Evolutionary conservation across 169 alveolate genomes (phyloP).

Genomic region (Eimeria necatrix): DNA sequence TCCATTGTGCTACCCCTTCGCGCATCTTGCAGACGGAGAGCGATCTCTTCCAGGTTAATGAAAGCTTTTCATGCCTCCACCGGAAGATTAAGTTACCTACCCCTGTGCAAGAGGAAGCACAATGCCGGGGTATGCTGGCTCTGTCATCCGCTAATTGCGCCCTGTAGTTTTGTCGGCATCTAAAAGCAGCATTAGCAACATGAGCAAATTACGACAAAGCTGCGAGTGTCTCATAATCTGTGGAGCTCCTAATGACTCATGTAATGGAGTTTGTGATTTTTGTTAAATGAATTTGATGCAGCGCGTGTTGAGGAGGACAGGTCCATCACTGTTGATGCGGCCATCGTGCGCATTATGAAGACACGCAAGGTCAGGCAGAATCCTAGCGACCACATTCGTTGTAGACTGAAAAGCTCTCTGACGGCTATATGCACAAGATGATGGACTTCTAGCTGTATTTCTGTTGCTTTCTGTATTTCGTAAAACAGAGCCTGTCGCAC

Average conservation of each 20-base stretch:
- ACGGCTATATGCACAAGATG: no score
- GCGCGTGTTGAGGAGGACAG: conserved; percentile 92
- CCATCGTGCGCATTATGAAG: conserved; percentile 95
- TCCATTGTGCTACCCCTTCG: no score
- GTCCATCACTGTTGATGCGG: conserved; percentile 95
- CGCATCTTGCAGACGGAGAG: conserved; percentile 28
- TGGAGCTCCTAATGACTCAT: no score
- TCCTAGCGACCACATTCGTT: no score
- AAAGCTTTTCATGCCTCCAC: conserved; percentile 83
- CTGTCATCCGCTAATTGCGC: no score
- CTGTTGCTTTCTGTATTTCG: background rate
- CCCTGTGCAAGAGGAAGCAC: conserved; percentile 81
- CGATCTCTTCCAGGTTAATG: conserved; percentile 72
- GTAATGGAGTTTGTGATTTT: background rate
- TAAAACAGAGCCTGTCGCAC: conserved; percentile 82
- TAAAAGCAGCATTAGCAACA: no score
- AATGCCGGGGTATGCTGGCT: conserved; percentile 68
- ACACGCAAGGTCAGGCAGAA: conserved; percentile 84
- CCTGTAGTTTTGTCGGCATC: no score
- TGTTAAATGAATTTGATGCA: conserved; percentile 15
- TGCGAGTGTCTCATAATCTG: no score
- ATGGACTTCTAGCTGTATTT: background rate
- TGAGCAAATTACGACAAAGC: no score
- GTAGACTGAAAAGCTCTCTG: no score
- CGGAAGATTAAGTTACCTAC: conserved; percentile 86